phyloP scores from a whole-genome alignment of 441 rosid genomes.

The Euphorbia corollata region DNA sequence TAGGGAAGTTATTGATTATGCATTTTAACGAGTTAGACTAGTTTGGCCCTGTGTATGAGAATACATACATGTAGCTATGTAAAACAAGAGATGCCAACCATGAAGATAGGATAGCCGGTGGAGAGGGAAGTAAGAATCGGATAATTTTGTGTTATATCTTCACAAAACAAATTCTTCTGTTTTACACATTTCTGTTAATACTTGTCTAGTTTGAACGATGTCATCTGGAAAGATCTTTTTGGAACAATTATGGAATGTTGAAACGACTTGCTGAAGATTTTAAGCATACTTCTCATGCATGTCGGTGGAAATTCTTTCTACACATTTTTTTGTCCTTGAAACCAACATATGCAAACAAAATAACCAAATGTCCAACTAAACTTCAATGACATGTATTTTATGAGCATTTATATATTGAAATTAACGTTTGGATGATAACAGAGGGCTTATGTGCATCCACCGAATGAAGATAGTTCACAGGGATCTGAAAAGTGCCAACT shows the following conservation, averaged over 20 bases:
- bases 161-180: neutral
- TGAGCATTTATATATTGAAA: neutral
- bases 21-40: neutral
- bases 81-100: neutral
- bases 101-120: neutral
- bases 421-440: slow-evolving; percentile 19
- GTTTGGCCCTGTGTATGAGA: neutral
- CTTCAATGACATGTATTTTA: neutral
- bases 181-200: neutral
- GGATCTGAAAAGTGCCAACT: slow-evolving; percentile 89
- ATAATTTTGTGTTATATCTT: neutral
- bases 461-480: slow-evolving; percentile 92
- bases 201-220: neutral
- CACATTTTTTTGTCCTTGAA: neutral
- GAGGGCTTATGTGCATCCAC: slow-evolving; percentile 96
- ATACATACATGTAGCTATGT: neutral
- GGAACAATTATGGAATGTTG: neutral
- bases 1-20: neutral
- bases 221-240: neutral
- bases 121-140: neutral
- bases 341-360: neutral
- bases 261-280: neutral
- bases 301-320: neutral
- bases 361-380: neutral
- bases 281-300: neutral